Base-by-base conservation (phyloP, 2,329 filamentous ascomycete genomes). In the Fonsecaea pedrosoi region DNA sequence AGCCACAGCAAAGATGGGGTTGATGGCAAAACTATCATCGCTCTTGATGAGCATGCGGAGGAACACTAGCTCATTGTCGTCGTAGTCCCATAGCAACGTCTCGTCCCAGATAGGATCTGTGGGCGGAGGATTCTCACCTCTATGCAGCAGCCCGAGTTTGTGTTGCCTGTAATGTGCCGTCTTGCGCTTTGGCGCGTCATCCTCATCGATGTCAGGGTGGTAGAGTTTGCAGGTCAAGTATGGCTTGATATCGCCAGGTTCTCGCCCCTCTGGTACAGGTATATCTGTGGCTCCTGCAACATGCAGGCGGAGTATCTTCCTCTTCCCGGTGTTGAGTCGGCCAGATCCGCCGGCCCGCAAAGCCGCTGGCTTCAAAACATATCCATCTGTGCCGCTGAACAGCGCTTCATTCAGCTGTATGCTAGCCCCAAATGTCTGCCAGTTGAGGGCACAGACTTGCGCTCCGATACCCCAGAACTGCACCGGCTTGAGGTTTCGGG, bases 341-440 rank as follows among this genome's bases (percentile, higher is more conserved):
- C 69, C 69, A 12, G 18, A 58, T n/a, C 69, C 64, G 1, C 69
- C 67, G 13, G 62, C 38, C n/a, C 71, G 70, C 35, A 73, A 60
- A 21, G 63, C 50, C 4, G 48, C 67, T 6, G 71, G 71, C 54
- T 73, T 73, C 34, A 73, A 53, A 21, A 73, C 70, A 54, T 61
- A 73, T n/a, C 71, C 71, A 59, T 73, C 71, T 2, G 71, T 68
- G 13, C 70, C 69, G 15, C 57, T 67, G 62, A 73, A 73, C 2
- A 73, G 62, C 12, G 71, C 71, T 62, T 73, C 69, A 40, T 73
- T 73, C 25, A 73, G 65, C 35, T 73, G 71, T 57, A 71, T 66
- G 40, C 66, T 69, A 3, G 71, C 71, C 12, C 67, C 70, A 34
- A 71, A 73, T 6, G 71, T 73, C 50, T 73, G 71, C 70, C 70